phyloP scores from a whole-genome alignment of 2,329 filamentous ascomycete species.

The Diplodia corticola region DNA sequence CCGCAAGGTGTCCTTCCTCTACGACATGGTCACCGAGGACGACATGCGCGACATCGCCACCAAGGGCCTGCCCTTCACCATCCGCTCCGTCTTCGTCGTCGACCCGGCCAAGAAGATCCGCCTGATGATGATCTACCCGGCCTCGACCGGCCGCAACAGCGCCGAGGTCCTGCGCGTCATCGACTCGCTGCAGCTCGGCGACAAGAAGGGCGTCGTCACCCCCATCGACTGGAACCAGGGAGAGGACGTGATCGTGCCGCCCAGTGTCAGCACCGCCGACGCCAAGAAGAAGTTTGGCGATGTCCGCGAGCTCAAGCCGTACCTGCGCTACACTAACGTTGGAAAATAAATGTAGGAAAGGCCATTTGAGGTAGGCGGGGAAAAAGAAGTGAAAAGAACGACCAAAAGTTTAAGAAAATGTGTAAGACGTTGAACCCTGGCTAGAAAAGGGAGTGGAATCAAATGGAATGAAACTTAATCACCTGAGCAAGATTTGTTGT shows the following conservation, averaged over 20 bases:
- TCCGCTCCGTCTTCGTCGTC: conserved; percentile 65
- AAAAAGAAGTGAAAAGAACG: background rate
- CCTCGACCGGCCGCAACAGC: conserved; percentile 59
- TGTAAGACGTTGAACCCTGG: background rate
- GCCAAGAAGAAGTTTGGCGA: conserved; percentile 61
- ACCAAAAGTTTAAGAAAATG: background rate
- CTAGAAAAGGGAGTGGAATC: background rate
- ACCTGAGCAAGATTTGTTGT: background rate
- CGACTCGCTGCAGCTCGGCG: conserved; percentile 56
- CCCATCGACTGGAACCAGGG: conserved; percentile 63
- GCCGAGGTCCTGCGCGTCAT: conserved; percentile 55
- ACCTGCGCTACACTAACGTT: conserved; percentile 55
- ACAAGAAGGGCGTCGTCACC: conserved; percentile 61
- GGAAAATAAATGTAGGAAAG: background rate
- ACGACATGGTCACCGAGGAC: conserved; percentile 57
- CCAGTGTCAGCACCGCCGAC: conserved; percentile 58
- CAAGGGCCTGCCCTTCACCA: conserved; percentile 62
- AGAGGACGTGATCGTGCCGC: conserved; percentile 64
- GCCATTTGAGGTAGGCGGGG: background rate
- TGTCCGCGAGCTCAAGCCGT: conserved; percentile 63
- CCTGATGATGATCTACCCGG: conserved; percentile 63
- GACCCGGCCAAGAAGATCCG: conserved; percentile 66
- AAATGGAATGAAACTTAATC: background rate
- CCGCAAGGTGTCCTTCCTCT: conserved; percentile 52
- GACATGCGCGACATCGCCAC: conserved; percentile 60